phyloP scores from a whole-genome alignment of 106 monocot species.

The Acorus calamus region DNA sequence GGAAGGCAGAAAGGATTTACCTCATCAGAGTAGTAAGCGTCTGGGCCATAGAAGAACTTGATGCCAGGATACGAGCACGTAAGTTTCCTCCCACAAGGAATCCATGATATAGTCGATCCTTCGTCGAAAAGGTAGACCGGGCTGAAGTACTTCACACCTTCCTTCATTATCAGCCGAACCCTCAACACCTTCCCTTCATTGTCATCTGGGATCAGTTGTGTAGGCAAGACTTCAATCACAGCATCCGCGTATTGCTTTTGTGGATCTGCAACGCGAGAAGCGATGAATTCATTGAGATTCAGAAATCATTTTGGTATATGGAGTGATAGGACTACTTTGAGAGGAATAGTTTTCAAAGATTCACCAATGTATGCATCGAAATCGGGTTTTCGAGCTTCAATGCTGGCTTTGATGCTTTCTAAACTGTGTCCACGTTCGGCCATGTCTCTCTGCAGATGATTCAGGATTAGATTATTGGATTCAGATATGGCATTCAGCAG shows the following conservation, averaged over 20 bases:
- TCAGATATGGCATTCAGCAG: neutral
- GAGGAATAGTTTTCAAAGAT: slow-evolving; percentile 1
- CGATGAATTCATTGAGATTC: neutral
- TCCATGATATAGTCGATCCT: slow-evolving; percentile 90
- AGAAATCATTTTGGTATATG: neutral
- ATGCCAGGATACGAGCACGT: slow-evolving; percentile 97
- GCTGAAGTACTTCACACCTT: slow-evolving; percentile 74
- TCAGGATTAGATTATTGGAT: neutral
- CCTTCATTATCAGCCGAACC: slow-evolving; percentile 75
- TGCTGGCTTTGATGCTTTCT: slow-evolving; percentile 98
- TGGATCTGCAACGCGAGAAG: slow-evolving; percentile 58
- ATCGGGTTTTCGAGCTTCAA: slow-evolving; percentile 85
- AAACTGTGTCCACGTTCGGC: slow-evolving; percentile 95
- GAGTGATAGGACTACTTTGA: neutral
- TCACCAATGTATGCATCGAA: slow-evolving; percentile 96
- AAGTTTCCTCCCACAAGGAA: slow-evolving; percentile 89
- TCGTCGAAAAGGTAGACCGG: slow-evolving; percentile 98
- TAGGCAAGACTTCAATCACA: slow-evolving; percentile 89
- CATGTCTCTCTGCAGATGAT: slow-evolving; percentile 79
- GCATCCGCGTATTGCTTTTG: slow-evolving; percentile 94
- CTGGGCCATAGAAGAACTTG: slow-evolving; percentile 83
- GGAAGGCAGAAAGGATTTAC: slow-evolving; percentile 20
- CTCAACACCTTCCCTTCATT: slow-evolving; percentile 88
- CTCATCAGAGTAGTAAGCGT: slow-evolving; percentile 63
- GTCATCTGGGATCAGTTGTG: slow-evolving; percentile 82